Base-by-base conservation (phyloP, 768 basidiomycete genomes). In the Suillus spraguei region DNA sequence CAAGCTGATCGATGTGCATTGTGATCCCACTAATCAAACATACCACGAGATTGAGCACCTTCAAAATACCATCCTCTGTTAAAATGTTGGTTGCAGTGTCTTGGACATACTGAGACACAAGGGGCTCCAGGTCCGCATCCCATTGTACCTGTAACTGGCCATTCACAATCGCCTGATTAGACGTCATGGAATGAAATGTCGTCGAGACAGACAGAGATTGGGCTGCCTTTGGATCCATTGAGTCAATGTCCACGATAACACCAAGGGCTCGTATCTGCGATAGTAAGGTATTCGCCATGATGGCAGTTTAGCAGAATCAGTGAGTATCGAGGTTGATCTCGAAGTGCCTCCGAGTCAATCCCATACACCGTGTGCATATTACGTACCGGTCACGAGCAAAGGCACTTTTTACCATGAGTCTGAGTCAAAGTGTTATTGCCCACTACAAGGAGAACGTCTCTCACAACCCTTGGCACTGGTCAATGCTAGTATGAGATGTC, bases 151-250 rank as follows among this genome's bases (percentile, higher is more conserved):
- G 67, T 6, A 76, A 74, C 55, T 82, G 73, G 39, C 68, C 66
- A 67, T 77, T 73, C 11, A 78, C 78, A 63, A 83, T 79, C 20
- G 79, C 81, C 67, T 83, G 82, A 61, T 83, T 84, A 13, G 82
- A 83, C 36, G 81, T 83, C 81, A 83, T 83, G 67, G 83, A 79
- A 60, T 67, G 70, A 73, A 83, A 83, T 47, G 63, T 64, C 24
- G 66, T 69, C 16, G 58, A 36, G 44, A 61, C 60, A 24, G 75
- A 72, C 65, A 81, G 75, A 8, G 74, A 70, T 33, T 68, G 66
- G 2, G 82, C 78, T 39, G 78, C 77, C 35, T 64, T 72, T 24
- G 78, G 77, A 65, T 82, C 81, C 82, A 84, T 83, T 22, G 81
- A 81, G 69, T 83, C 82, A 64, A 83, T 76, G 73, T 83, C 80